Evolutionary conservation across 2,329 filamentous ascomycete species (phyloP).

Genomic region (Ophiocordyceps camponoti-rufipedis): DNA sequence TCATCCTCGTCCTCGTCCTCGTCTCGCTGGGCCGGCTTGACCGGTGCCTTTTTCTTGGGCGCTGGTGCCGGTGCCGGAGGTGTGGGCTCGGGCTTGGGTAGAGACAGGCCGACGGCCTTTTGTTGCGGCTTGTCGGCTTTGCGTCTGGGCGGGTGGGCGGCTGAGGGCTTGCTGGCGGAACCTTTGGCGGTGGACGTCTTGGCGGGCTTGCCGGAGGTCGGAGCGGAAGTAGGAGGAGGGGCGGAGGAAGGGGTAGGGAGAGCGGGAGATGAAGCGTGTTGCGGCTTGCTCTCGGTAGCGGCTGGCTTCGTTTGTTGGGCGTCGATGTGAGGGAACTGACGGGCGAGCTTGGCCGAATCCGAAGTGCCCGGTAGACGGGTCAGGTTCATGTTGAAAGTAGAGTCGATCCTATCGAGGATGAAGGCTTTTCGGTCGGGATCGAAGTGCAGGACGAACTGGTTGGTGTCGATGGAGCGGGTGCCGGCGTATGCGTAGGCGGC

Average conservation of each 20-base stretch:
- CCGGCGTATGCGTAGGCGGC: conserved; percentile 43
- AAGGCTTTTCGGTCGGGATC: conserved; percentile 58
- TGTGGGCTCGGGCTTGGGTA: conserved; percentile 11
- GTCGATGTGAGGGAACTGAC: conserved; percentile 47
- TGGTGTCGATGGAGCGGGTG: conserved; percentile 33
- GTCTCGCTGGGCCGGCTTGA: conserved; percentile 16
- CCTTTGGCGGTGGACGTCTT: conserved; percentile 9
- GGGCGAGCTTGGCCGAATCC: conserved; percentile 43
- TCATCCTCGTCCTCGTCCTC: conserved; percentile 36
- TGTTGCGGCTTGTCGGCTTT: conserved; percentile 13
- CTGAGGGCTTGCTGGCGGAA: conserved; percentile 4
- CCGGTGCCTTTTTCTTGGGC: conserved; percentile 2
- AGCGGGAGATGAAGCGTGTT: conserved; percentile 3
- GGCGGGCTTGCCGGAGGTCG: not conserved
- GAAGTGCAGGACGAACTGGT: conserved; percentile 54
- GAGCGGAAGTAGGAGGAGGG: not conserved
- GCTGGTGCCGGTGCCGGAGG: not conserved
- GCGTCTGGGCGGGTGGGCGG: conserved; percentile 3
- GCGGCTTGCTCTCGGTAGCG: conserved; percentile 3
- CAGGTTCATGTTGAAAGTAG: conserved; percentile 78
- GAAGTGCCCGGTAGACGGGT: conserved; percentile 47
- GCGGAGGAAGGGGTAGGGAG: not conserved
- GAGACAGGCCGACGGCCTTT: conserved; percentile 17
- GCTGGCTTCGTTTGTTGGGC: not conserved
- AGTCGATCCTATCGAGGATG: conserved; percentile 64